Evolutionary conservation across 495 filamentous ascomycete species (phyloP), one percentile per base, ranked within the genome.

Genomic region (Pseudevernia furfuracea): DNA sequence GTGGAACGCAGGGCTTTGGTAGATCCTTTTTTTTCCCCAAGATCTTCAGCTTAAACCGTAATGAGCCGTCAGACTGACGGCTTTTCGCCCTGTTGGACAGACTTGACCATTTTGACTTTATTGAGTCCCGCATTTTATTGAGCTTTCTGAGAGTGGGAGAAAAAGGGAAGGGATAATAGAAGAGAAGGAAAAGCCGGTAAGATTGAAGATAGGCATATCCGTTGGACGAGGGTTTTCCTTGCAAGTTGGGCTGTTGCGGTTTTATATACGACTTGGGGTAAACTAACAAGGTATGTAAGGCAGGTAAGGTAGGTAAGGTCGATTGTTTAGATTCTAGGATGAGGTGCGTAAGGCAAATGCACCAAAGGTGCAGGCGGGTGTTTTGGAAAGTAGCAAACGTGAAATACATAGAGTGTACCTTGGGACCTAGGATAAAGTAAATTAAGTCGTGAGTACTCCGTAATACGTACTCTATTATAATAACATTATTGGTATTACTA

Each of bases 91-190:
- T 38, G 56, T 64, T 49, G 41, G 57, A 58, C 48, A 28, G 12
- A 53, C 32, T 41, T 41, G n/a, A 12, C n/a, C 30, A 59, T 32
- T 64, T 64, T 64, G 44, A 64, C 56, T 64, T 64, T 59, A 64
- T 64, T 64, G 62, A 64, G 43, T 64, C 41, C 62, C 57, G 62
- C 56, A 59, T 36, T 52, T 49, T 49, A 64, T 58, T 55, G 61
- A 63, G 32, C 14, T 41, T 58, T 25, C 28, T 61, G 41, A 4
- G 25, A 55, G 48, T 44, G 49, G 61, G 37, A 21, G 30, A 10
- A 32, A 30, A 21, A 34, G 14, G n/a, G 30, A 34, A 34, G 15
- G 21, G 3, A 34, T 6, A 30, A 6, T 4, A 36, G 34, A 36
- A 36, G 4, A 36, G 34, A 36, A 36, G 8, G 30, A 55, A 34